Conservation (phyloP, 345 rosid genomes). For the Salix exigua region DNA sequence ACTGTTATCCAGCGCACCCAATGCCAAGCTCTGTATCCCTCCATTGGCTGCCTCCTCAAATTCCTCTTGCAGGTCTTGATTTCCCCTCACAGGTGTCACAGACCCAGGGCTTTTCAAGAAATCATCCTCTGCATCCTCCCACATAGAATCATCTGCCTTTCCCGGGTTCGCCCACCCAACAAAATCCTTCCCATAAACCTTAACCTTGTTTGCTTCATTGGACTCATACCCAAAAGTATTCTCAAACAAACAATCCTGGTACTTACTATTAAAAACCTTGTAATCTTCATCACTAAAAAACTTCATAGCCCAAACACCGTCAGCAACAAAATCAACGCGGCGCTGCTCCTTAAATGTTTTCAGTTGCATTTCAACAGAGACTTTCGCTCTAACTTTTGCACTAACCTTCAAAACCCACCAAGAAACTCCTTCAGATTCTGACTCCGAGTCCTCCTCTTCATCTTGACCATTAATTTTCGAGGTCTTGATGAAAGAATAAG, state of each 20-base stretch:
- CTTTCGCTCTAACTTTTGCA: slow-evolving; percentile 49
- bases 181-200: slow-evolving; percentile 90
- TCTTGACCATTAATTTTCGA: slow-evolving; percentile 22
- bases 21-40: slow-evolving; percentile 92
- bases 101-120: slow-evolving; percentile 56
- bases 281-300: slow-evolving; percentile 60
- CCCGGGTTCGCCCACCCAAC: slow-evolving; percentile 86
- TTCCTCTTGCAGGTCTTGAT: slow-evolving; percentile 80
- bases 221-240: slow-evolving; percentile 78
- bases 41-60: slow-evolving; percentile 86
- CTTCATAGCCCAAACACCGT: slow-evolving; percentile 90
- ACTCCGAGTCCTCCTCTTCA: slow-evolving; percentile 38
- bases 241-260: slow-evolving; percentile 75
- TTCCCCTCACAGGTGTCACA: slow-evolving; percentile 50
- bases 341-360: slow-evolving; percentile 70
- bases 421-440: slow-evolving; percentile 37
- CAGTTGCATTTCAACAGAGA: slow-evolving; percentile 61
- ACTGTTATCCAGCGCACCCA: slow-evolving; percentile 94
- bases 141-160: slow-evolving; percentile 92
- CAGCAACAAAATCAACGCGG: slow-evolving; percentile 86
- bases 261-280: slow-evolving; percentile 42
- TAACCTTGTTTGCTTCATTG: slow-evolving; percentile 68
- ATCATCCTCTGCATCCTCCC: slow-evolving; percentile 95
- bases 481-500: slow-evolving; percentile 53
- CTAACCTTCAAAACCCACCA: slow-evolving; percentile 74